These are phyloP conservation scores for Magnolia officinalis DNA, from an alignment of 164 flowering plant genomes.

Conservation along the genomic window DNA sequence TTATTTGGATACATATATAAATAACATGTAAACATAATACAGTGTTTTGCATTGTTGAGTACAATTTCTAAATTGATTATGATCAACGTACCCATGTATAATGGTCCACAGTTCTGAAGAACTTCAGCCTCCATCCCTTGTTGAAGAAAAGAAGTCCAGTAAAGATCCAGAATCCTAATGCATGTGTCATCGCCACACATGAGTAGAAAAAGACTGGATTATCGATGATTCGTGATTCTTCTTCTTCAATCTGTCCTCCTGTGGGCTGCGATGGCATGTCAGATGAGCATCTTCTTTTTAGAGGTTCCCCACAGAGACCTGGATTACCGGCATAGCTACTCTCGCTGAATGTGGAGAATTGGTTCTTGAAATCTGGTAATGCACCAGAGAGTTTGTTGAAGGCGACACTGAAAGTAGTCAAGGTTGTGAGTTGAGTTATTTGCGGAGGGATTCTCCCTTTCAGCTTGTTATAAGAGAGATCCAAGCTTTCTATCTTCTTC, in stretches of 20 bases:
- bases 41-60: no score
- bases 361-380: not conserved
- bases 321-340: conserved; percentile 1
- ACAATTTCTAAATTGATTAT: no score
- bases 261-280: not conserved
- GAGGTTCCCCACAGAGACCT: not conserved
- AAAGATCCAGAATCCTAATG: conserved; percentile 3
- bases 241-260: not conserved
- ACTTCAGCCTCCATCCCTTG: not conserved
- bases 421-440: not conserved
- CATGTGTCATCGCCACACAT: not conserved
- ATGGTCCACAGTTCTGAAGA: not conserved
- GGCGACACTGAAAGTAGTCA: conserved; percentile 3
- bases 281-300: conserved; percentile 2
- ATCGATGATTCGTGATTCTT: not conserved
- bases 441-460: conserved; percentile 3
- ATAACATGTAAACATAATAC: no score
- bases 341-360: conserved; percentile 1
- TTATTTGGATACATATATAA: no score
- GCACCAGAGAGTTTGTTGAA: not conserved
- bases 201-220: not conserved
- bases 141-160: not conserved
- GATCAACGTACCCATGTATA: no score
- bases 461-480: conserved; percentile 2
- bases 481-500: conserved; percentile 2